Conservation (phyloP, 441 rosid species). For the Syzygium malaccense region DNA sequence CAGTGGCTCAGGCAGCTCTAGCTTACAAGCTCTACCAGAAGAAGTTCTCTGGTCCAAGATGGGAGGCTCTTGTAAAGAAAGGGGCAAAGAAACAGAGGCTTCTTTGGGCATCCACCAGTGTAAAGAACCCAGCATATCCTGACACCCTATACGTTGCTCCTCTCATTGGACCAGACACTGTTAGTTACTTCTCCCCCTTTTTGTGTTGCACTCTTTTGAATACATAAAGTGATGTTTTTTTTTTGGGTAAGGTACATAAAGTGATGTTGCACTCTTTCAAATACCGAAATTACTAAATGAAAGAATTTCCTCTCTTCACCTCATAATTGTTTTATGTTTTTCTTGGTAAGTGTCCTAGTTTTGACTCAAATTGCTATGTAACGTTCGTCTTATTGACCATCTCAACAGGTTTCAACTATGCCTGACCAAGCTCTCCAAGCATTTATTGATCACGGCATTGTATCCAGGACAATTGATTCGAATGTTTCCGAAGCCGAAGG, state of each 20-base stretch:
- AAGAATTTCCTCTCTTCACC: not conserved
- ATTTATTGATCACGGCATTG: constrained; percentile 74
- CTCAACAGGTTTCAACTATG: constrained; percentile 85
- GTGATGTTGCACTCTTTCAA: not conserved
- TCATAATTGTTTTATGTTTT: not conserved
- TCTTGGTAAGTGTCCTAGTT: not conserved
- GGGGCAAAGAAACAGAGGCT: constrained; percentile 98
- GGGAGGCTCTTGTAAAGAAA: constrained; percentile 92
- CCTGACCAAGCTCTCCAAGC: constrained; percentile 99
- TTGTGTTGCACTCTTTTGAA: not conserved
- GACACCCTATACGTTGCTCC: constrained; percentile 91
- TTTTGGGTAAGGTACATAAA: too few species aligned
- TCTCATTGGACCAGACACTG: constrained; percentile 96
- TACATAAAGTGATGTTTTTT: too few species aligned
- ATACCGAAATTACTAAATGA: not conserved
- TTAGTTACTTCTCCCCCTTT: constrained; percentile 21
- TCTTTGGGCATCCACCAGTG: constrained; percentile 97
- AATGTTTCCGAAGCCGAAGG: constrained; percentile 92
- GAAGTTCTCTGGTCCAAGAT: constrained; percentile 97
- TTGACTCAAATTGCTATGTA: not conserved
- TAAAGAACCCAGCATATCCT: constrained; percentile 82
- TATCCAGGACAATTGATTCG: constrained; percentile 80
- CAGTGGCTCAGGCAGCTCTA: constrained; percentile 93
- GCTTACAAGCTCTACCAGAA: constrained; percentile 93
- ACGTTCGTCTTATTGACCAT: not conserved